Base-by-base conservation (phyloP, 108 stramenopile genomes). In the Pseudonitzschia delicatissima region DNA sequence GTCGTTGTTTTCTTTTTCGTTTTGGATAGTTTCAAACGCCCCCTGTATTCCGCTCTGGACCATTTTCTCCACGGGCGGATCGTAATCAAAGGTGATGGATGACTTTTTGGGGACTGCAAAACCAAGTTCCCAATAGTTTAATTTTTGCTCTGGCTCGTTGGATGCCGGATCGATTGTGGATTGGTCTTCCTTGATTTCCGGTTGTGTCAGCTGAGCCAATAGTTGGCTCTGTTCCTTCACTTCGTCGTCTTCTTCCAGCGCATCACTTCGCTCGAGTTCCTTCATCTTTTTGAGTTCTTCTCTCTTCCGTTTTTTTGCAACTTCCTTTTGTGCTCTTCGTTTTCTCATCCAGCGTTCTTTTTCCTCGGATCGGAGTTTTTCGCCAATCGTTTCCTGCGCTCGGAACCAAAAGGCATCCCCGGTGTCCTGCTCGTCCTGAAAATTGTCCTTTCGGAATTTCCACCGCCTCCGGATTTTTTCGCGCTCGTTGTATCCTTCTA, bases 101-200 rank as follows among this genome's bases (percentile, higher is more conserved):
- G 32, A 18, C 23, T 39, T 35, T 32, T 37, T 7, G n/a, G 73
- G 73, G 4, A 18, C 0, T 6, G 29, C 57, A 61, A 47, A 57
- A 7, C 63, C 74, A 35, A 45, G 49, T 52, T 55, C 62, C 79
- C 42, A 78, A 58, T 62, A 76, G 44, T 76, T 55, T 68, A 68
- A 52, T 36, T 39, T 45, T 21, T 67, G 29, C 28, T 20, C 37
- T 5, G 47, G 57, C 27, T 60, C 17, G 23, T 50, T 59, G 12
- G 57, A 36, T 31, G 65, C 28, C 21, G 36, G 37, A 35, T 61
- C 37, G 3, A 21, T 9, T n/a, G 32, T 29, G 8, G 29, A 33
- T 20, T 28, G 17, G 12, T 37, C 31, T 31, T 28, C 23, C 49
- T 42, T 34, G 27, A 50, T 49, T 29, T 51, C 39, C 49, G 58